A percentile compares a stretch with the other conserved stretches of the same genome.
Conservation (phyloP, 2,329 filamentous ascomycete species). For the Dactylellina sp. region DNA sequence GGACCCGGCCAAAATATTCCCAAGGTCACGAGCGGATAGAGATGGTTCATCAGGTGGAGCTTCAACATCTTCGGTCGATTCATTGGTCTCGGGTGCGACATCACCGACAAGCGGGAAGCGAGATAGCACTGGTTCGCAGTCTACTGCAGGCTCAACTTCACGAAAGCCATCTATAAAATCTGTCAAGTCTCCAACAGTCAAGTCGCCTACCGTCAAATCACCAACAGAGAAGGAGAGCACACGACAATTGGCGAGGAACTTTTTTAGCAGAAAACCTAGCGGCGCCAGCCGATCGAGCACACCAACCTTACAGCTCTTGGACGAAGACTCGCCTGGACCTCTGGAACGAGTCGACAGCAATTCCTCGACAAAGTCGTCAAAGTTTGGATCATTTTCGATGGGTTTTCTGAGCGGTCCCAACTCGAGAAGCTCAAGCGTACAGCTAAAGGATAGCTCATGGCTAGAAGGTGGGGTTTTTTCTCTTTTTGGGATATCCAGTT, state of each 20-base stretch:
- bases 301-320: slow-evolving; percentile 43
- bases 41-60: slow-evolving; percentile 55
- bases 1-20: slow-evolving; percentile 48
- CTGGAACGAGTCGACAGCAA: slow-evolving; percentile 51
- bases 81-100: slow-evolving; percentile 41
- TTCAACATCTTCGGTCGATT: slow-evolving; percentile 55
- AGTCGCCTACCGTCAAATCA: slow-evolving; percentile 1
- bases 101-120: slow-evolving; percentile 48
- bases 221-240: slow-evolving; percentile 44
- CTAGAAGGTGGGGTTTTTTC: slow-evolving; percentile 52
- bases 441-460: slow-evolving; percentile 54
- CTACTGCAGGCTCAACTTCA: slow-evolving; percentile 50
- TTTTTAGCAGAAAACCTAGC: slow-evolving; percentile 56
- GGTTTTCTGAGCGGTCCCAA: slow-evolving; percentile 50
- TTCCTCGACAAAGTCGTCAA: slow-evolving; percentile 45
- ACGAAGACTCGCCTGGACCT: slow-evolving; percentile 38
- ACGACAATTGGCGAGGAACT: slow-evolving; percentile 49
- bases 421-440: slow-evolving; percentile 41
- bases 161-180: slow-evolving; percentile 48
- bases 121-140: slow-evolving; percentile 55
- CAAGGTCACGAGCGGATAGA: slow-evolving; percentile 47
- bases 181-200: slow-evolving; percentile 25
- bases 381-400: slow-evolving; percentile 52
- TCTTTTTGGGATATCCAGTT: slow-evolving; percentile 28
- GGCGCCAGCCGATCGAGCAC: slow-evolving; percentile 44